Percentiles rank a stretch among this genome's conserved stretches.
Evolutionary conservation across 2,329 filamentous ascomycete species (phyloP).

Genomic region (Onygenales sp.): DNA sequence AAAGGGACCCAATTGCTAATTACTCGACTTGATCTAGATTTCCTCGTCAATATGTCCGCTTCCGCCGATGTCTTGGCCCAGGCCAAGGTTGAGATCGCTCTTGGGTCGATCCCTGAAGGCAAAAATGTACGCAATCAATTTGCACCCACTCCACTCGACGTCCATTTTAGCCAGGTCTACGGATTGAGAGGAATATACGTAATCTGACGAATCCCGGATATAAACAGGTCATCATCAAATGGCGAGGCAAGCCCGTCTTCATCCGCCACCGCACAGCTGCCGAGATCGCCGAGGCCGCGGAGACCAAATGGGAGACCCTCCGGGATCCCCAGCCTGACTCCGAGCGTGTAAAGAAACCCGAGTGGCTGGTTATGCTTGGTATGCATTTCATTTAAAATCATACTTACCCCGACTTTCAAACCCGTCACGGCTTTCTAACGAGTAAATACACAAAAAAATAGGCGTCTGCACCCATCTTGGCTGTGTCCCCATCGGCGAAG

Average conservation of each 20-base stretch:
- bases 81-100: constrained; percentile 98
- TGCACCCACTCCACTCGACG: neutral
- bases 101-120: constrained; percentile 87
- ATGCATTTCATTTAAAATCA: constrained; percentile 21
- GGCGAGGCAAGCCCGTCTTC: constrained; percentile 99
- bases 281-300: constrained; percentile 93
- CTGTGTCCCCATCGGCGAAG: constrained; percentile 98
- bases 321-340: constrained; percentile 86
- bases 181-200: no score
- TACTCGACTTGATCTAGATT: constrained; percentile 54
- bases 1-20: constrained; percentile 18
- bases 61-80: constrained; percentile 97
- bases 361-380: constrained; percentile 99
- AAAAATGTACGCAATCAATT: constrained; percentile 73
- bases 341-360: constrained; percentile 93
- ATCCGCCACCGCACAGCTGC: constrained; percentile 91
- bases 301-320: constrained; percentile 69
- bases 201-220: no score
- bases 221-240: constrained; percentile 90
- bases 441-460: constrained; percentile 23
- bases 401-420: neutral
- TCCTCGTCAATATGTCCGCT: constrained; percentile 99
- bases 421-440: neutral
- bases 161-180: no score
- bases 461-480: constrained; percentile 98